Base-by-base conservation (phyloP, 2,329 filamentous ascomycete genomes). In the Diaporthe sp. region DNA sequence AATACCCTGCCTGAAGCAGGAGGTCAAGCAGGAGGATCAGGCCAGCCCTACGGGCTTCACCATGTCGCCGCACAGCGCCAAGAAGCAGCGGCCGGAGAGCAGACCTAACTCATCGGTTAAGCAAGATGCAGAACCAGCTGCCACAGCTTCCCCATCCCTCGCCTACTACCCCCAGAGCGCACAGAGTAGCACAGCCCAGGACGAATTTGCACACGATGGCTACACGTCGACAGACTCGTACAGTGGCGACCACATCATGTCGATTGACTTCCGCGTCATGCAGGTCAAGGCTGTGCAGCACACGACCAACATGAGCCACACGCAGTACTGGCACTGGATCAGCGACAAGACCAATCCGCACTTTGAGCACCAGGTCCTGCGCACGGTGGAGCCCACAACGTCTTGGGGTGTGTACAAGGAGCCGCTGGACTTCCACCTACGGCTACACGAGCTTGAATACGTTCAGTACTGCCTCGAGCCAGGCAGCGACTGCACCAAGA, bases 241-340 rank as follows among this genome's bases (percentile, higher is more conserved):
- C 76, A 87, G 85, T 37, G 82, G 82, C 2, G 87, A 87, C 4
- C 77, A 78, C 15, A 83, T 90, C 10, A 83, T 82, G 32, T 80
- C 82, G 17, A 82, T 84, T 12, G 89, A 91, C 79, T 91, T 86
- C 82, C 85, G 87, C 22, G 78, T 91, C 17, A 82, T 86, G 59
- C 87, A 89, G 76, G 85, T 91, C 77, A 89, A 89, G 81, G 87
- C 86, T 3, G 80, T 82, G 19, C 76, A 82, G 15, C 83, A 86
- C 68, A 86, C 88, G 1, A 88, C 85, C 30, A 86, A 86, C 70
- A 80, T 82, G 3, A 78, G 82, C 17, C 86, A 88, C 7, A 89
- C 87, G 17, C 89, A 91, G 78, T 90, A 90, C 80, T 89, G 88
- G 88, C 87, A 88, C 66, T 90, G 86, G 85, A 77, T 86, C 4